Evolutionary conservation across 192 early-diverging fungal genomes (phyloP).

Genomic region (Umbelopsis ramanniana): DNA sequence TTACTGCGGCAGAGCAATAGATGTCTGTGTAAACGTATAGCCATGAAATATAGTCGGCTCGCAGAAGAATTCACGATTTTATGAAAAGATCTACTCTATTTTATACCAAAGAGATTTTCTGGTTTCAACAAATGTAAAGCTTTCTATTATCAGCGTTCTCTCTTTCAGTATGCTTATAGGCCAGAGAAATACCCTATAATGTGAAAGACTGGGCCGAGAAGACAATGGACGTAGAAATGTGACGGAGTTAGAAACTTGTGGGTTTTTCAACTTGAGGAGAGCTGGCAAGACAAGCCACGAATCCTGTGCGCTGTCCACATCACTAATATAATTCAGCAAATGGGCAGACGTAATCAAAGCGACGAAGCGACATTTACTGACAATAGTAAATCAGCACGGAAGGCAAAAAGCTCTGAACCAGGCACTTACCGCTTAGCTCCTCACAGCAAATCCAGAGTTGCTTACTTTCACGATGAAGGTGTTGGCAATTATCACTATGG

Average conservation of each 20-base stretch:
- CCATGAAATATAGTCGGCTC: too few species aligned
- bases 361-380: constrained; percentile 37
- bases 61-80: too few species aligned
- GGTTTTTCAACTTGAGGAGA: not conserved
- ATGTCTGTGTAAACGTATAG: too few species aligned
- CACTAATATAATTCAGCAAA: not conserved
- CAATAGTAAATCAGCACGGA: constrained; percentile 27
- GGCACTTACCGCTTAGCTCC: constrained; percentile 33
- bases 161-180: too few species aligned
- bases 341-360: constrained; percentile 26
- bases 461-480: constrained; percentile 78
- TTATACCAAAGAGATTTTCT: too few species aligned
- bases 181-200: too few species aligned
- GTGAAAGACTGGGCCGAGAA: too few species aligned
- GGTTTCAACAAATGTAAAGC: too few species aligned
- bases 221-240: too few species aligned
- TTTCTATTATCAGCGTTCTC: too few species aligned
- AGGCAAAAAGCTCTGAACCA: constrained; percentile 29
- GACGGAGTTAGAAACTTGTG: not conserved
- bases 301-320: not conserved
- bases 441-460: constrained; percentile 67
- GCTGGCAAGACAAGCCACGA: not conserved
- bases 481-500: constrained; percentile 86
- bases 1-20: too few species aligned
- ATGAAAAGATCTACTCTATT: too few species aligned